These are phyloP conservation scores for Clarireedia paspali DNA, from an alignment of 2,329 filamentous ascomycete genomes.

Conservation along the genomic window DNA sequence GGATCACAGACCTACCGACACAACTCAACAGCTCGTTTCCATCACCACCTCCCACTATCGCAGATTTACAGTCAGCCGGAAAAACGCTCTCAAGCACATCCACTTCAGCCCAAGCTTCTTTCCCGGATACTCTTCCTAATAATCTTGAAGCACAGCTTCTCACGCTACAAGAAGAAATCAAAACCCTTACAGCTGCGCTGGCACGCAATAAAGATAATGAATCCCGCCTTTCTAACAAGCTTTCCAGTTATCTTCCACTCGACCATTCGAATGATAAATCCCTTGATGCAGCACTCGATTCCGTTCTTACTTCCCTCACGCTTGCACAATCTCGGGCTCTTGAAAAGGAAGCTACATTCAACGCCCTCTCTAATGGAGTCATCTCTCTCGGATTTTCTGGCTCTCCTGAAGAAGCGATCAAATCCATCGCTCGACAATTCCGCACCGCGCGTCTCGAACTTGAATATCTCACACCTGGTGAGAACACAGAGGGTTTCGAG, in stretches of 20 bases:
- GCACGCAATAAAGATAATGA: slow-evolving; percentile 24
- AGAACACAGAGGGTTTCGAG: slow-evolving; percentile 42
- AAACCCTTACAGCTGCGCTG: slow-evolving; percentile 19
- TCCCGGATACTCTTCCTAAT: slow-evolving; percentile 21
- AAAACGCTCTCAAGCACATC: slow-evolving; percentile 13
- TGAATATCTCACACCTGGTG: slow-evolving; percentile 54
- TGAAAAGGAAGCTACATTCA: slow-evolving; percentile 38
- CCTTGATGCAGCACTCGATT: slow-evolving; percentile 27
- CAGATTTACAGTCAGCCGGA: slow-evolving; percentile 21
- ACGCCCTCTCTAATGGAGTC: slow-evolving; percentile 40
- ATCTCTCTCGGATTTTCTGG: slow-evolving; percentile 46
- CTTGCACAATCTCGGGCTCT: slow-evolving; percentile 24
- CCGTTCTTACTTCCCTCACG: slow-evolving; percentile 26
- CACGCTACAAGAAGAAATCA: slow-evolving; percentile 20
- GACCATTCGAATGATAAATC: slow-evolving; percentile 21
- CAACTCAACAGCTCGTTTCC: slow-evolving; percentile 25
- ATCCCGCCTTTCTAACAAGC: slow-evolving; percentile 22
- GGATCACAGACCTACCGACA: slow-evolving; percentile 24
- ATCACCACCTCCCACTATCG: slow-evolving; percentile 26
- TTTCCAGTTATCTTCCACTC: slow-evolving; percentile 21
- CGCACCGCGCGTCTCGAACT: slow-evolving; percentile 51
- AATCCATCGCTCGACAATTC: slow-evolving; percentile 41
- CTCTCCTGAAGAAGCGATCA: slow-evolving; percentile 29
- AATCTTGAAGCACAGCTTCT: slow-evolving; percentile 21
- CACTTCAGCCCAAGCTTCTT: slow-evolving; percentile 18